Evolutionary conservation across 2,329 filamentous ascomycete species (phyloP).

Genomic region (Hypomyces rosellus): DNA sequence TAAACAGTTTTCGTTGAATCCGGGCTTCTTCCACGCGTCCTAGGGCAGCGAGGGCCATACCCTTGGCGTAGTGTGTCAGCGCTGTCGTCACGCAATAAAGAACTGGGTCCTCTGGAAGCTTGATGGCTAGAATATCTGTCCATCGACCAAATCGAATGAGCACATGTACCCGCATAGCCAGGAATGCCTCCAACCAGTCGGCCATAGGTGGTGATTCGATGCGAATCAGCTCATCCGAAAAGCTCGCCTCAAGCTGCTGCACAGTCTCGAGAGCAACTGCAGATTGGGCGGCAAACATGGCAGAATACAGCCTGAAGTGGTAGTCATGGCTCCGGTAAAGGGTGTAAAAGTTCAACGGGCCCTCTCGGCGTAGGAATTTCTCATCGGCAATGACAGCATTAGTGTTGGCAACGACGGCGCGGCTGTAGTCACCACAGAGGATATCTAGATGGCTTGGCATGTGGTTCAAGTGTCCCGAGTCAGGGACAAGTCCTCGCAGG

Average conservation of each 20-base stretch:
- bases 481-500: constrained; percentile 59
- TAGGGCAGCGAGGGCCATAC: constrained; percentile 57
- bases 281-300: constrained; percentile 68
- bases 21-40: constrained; percentile 50
- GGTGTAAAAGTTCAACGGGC: constrained; percentile 66
- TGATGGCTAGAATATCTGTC: constrained; percentile 55
- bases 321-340: constrained; percentile 70
- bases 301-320: constrained; percentile 69
- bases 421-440: constrained; percentile 63
- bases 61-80: constrained; percentile 61
- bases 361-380: constrained; percentile 53
- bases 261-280: constrained; percentile 56
- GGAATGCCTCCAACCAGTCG: constrained; percentile 69
- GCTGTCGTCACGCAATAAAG: constrained; percentile 67
- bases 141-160: constrained; percentile 68
- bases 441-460: constrained; percentile 77
- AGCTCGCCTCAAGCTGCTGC: constrained; percentile 49
- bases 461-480: constrained; percentile 64
- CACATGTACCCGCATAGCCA: constrained; percentile 61
- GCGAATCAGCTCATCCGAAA: constrained; percentile 58
- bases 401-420: constrained; percentile 60
- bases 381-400: constrained; percentile 63
- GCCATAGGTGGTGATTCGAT: constrained; percentile 67
- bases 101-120: constrained; percentile 48
- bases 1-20: constrained; percentile 44